Conservation (phyloP, 495 filamentous ascomycete genomes). For the Tirmania nivea region DNA sequence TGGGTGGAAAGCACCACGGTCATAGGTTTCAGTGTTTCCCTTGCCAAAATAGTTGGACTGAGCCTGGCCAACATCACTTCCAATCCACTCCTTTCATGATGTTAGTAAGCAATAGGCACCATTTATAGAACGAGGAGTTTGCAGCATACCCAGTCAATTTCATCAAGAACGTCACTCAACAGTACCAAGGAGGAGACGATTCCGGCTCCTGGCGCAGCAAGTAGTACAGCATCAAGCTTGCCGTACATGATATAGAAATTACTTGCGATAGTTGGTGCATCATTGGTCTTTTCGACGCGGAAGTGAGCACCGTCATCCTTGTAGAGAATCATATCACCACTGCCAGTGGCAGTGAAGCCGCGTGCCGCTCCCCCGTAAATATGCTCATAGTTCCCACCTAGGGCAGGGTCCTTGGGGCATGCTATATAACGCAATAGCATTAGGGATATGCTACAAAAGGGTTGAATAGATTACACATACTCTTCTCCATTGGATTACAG, state of each 20-base stretch:
- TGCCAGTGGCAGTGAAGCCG: constrained; percentile 41
- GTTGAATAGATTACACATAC: constrained; percentile 25
- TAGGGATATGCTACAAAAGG: constrained; percentile 3
- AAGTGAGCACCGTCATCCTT: constrained; percentile 58
- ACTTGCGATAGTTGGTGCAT: constrained; percentile 57
- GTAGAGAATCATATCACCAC: constrained; percentile 44
- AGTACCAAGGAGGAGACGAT: constrained; percentile 71
- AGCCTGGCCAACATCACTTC: constrained; percentile 38
- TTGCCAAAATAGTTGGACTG: constrained; percentile 93
- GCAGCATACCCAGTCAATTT: constrained; percentile 68
- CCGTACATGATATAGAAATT: constrained; percentile 76
- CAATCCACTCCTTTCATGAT: constrained; percentile 39
- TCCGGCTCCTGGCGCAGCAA: constrained; percentile 46
- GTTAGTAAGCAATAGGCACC: not conserved
- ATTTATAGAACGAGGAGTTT: constrained; percentile 20
- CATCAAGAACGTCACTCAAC: constrained; percentile 76
- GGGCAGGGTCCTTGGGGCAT: constrained; percentile 61
- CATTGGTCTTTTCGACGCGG: constrained; percentile 60
- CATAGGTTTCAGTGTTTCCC: constrained; percentile 50
- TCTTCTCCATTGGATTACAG: constrained; percentile 50
- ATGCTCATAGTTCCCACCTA: constrained; percentile 54
- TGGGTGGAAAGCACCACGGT: constrained; percentile 45
- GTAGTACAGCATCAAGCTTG: constrained; percentile 46
- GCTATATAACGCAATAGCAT: constrained; percentile 9
- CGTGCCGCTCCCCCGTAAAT: constrained; percentile 21